Conservation (phyloP, 192 early-diverging fungal genomes). For the Entophlyctis luteolus region DNA sequence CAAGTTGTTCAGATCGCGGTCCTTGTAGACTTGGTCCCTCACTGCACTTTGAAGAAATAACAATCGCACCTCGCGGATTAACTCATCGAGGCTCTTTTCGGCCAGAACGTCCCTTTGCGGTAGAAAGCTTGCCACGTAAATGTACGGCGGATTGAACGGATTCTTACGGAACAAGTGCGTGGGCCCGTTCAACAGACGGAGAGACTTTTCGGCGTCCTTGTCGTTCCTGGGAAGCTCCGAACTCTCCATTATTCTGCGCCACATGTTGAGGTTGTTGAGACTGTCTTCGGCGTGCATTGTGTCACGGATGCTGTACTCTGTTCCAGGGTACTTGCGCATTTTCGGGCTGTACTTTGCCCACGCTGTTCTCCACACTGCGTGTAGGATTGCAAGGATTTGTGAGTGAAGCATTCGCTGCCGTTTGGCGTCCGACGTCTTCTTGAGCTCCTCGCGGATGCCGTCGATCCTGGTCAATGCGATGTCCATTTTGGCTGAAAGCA, state of each 20-base stretch:
- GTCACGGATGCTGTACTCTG: not conserved
- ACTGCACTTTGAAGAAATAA: conserved; percentile 1
- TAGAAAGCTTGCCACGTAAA: not conserved
- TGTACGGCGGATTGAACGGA: conserved; percentile 1
- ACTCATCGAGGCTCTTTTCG: not conserved
- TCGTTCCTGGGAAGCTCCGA: not conserved
- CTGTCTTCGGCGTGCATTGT: conserved; percentile 1
- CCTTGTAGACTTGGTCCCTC: not conserved
- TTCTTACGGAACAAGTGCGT: conserved; percentile 13
- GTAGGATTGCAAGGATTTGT: conserved; percentile 4
- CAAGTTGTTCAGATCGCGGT: not conserved
- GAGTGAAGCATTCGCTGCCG: not conserved
- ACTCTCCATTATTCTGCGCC: conserved; percentile 12
- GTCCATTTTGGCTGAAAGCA: conserved; percentile 14
- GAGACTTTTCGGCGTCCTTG: not conserved
- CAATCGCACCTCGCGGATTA: not conserved
- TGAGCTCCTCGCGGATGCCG: not conserved
- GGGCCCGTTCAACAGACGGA: not conserved
- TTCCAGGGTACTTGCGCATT: not conserved
- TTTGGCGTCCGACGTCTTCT: not conserved
- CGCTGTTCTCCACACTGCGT: conserved; percentile 15
- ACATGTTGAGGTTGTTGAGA: conserved; percentile 15
- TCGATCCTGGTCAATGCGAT: not conserved
- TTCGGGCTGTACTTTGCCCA: conserved; percentile 13
- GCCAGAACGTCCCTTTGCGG: not conserved